Conservation (phyloP, 768 basidiomycete species). For the Daedalea quercina region DNA sequence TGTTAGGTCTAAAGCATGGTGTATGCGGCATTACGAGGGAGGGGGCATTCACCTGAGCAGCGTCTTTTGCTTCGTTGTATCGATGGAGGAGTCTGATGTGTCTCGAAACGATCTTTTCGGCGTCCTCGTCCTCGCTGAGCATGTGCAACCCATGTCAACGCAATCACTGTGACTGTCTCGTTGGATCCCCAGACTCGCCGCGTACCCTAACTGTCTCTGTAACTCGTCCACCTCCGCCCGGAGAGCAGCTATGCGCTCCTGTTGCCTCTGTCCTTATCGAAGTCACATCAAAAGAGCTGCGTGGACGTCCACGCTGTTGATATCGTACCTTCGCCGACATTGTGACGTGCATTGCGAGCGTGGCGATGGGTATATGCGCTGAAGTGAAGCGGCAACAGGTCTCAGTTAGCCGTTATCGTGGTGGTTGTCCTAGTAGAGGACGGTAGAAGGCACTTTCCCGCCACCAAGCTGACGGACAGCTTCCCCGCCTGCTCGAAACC, state of each 20-base stretch:
- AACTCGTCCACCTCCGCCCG: slow-evolving; percentile 42
- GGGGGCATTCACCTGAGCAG: slow-evolving; percentile 50
- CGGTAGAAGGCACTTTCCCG: no score
- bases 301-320: background rate
- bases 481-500: no score
- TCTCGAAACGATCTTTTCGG: slow-evolving; percentile 51
- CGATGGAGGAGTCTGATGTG: slow-evolving; percentile 69
- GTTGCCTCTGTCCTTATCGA: slow-evolving; percentile 36
- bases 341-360: slow-evolving; percentile 12
- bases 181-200: no score
- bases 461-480: no score
- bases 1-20: background rate
- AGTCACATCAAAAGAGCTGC: no score
- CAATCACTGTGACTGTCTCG: background rate
- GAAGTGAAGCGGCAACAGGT: no score
- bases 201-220: slow-evolving; percentile 42
- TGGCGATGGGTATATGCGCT: no score
- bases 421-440: no score
- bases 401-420: no score
- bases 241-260: slow-evolving; percentile 40
- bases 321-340: slow-evolving; percentile 10
- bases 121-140: slow-evolving; percentile 37
- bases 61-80: slow-evolving; percentile 82
- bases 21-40: background rate
- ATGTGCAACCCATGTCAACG: no score